Base-by-base conservation (phyloP, 352 stramenopile genomes). In the Phytophthora sp. region DNA sequence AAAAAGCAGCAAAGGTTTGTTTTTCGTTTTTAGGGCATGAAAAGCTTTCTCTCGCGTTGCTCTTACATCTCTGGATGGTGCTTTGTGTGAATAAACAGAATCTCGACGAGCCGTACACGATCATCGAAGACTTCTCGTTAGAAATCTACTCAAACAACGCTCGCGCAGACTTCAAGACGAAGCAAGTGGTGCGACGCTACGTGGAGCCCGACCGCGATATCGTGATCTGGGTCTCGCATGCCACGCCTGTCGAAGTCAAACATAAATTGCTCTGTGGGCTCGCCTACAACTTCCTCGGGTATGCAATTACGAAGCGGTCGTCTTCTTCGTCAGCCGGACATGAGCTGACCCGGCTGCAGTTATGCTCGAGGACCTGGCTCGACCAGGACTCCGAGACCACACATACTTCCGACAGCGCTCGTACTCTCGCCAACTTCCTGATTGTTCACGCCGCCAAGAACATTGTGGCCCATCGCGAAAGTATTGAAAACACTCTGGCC, bases 101-200 rank as follows among this genome's bases (percentile, higher is more conserved):
- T 61, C 39, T 71, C 8, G 61, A 69, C 20, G 76, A 75, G 21
- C 67, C 82, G n/a, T 77, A 87, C 58, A 88, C 77, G 30, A 76
- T 87, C 20, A 35, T 87, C 26, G 77, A 90, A 38, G 65, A 80
- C 48, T 83, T 84, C 49, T 74, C 76, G 15, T 48, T 87, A 7
- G 78, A 90, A 63, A 57, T 87, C 24, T 63, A 75, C 31, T 77
- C 62, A 11, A 83, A 84, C 66, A 77, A 63, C 44, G 86, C 67
- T 30, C 65, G 66, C 18, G 75, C 74, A 20, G 59, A 80, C 43
- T 82, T 86, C 58, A 70, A 74, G 17, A 72, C 82, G 5, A 76
- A 85, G 61, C 76, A 87, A 54, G 70, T 90, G 27, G 55, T 87
- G 35, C 72, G 78, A 13, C 77, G 81, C 15, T 87, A 81, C 58